Base-by-base conservation (phyloP, 257 asterid genomes). In the Cordia subcordata region DNA sequence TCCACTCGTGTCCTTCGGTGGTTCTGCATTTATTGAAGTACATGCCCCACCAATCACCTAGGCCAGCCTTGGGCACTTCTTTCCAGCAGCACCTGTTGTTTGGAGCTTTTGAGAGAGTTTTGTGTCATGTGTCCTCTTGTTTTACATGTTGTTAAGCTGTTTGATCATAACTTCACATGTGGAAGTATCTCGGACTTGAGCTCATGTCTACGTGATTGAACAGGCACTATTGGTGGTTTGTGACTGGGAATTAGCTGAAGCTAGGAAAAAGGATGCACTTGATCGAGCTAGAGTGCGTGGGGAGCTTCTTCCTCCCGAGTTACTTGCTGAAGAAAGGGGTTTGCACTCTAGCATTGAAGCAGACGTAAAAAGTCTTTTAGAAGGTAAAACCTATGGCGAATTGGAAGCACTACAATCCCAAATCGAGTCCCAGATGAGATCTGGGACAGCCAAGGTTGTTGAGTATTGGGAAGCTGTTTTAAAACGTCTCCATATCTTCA, bases 261-360 rank as follows among this genome's bases (percentile, higher is more conserved):
- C 80, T 58, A 79, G 86, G 67, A 93, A 86, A 78, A 86, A 78
- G 70, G 94, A 89, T 73, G 90, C 90, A 5, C 68, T 89, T 62
- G 97, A 93, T 64, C 92, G 94, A 75, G 99, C 99, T 42, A 73
- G 91, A 75, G 95, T 89, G 60, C 90, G 99, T 23, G 96, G 96
- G 53, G 97, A 89, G 78, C 79, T 75, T 18, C 78, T 87, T 60
- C 86, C 95, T 57, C 81, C 87, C 16, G 95, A 86, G 69, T 82
- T 93, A 77, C 79, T 79, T 58, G 94, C 78, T 13, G 96, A 89
- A 76, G 99, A 84, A 59, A 79, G 97, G 75, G 99, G 97, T 45
- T 66, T 93, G 69, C 97, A 93, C 64, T 56, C 77, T 5, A 87
- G 95, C 68, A 70, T 87, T 61, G 98, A 88, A 74, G 80, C 86